Percentiles rank a stretch among this genome's conserved stretches.
Conservation (phyloP, 441 rosid species). For the Adansonia gregorii region DNA sequence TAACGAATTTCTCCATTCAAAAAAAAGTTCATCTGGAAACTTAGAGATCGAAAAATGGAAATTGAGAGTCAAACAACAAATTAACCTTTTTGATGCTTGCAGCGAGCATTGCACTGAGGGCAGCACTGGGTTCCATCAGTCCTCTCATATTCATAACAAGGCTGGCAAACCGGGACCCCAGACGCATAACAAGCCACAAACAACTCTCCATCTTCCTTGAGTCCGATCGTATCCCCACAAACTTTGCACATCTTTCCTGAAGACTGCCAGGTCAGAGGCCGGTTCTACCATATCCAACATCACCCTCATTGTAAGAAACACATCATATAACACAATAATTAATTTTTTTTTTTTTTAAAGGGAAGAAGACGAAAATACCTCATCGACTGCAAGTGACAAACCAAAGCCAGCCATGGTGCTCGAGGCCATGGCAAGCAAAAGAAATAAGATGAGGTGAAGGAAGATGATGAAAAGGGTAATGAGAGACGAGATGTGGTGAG, state of each 20-base stretch:
- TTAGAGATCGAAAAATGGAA: not conserved
- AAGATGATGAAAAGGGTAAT: constrained; percentile 14
- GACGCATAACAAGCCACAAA: constrained; percentile 80
- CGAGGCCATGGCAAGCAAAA: constrained; percentile 21
- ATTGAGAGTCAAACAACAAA: not conserved
- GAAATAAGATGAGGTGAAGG: constrained; percentile 32
- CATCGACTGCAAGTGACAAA: constrained; percentile 32
- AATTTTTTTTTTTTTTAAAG: not conserved
- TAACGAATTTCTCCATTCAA: not conserved
- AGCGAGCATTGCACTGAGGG: constrained; percentile 88
- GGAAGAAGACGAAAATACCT: constrained; percentile 31
- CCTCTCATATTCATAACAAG: constrained; percentile 83
- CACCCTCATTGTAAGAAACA: not conserved
- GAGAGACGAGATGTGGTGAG: constrained; percentile 22
- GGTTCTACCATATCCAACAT: constrained; percentile 36
- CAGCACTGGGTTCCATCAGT: constrained; percentile 83
- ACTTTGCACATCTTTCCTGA: constrained; percentile 58
- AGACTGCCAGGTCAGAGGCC: constrained; percentile 49
- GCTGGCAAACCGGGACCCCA: constrained; percentile 77
- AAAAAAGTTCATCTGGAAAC: not conserved
- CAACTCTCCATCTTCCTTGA: constrained; percentile 52
- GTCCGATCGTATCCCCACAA: constrained; percentile 74
- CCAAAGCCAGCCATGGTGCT: constrained; percentile 47
- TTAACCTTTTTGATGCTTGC: constrained; percentile 79
- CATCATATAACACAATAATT: not conserved